phyloP scores from a whole-genome alignment of 225 moss, liverwort and hornwort genomes.

The Thuidium tamariscinum region DNA sequence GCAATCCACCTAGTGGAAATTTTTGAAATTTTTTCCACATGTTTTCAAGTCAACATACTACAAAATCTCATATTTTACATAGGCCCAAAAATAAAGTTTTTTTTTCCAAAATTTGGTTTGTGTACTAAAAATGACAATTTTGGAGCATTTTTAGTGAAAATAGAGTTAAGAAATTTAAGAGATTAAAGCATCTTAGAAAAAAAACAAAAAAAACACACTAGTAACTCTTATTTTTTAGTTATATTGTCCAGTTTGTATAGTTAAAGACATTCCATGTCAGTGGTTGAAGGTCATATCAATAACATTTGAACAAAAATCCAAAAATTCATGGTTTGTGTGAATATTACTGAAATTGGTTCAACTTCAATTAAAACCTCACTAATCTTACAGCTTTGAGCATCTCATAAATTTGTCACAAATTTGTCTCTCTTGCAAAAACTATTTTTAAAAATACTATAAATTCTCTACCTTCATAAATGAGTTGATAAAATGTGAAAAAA shows the following conservation, averaged over 20 bases:
- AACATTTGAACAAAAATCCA: neutral
- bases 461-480: neutral
- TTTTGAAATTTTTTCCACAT: too few species aligned
- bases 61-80: too few species aligned
- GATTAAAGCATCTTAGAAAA: too few species aligned
- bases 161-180: too few species aligned
- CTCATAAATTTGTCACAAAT: neutral
- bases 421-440: fast-evolving
- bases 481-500: neutral
- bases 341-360: neutral
- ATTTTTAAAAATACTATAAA: neutral
- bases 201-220: neutral
- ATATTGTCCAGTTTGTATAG: fast-evolving
- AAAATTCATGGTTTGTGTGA: neutral
- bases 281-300: neutral
- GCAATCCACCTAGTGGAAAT: too few species aligned
- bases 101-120: too few species aligned
- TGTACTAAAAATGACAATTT: too few species aligned
- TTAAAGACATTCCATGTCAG: neutral
- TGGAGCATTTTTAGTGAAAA: too few species aligned
- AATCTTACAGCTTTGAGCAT: neutral
- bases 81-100: too few species aligned
- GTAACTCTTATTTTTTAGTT: neutral
- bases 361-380: neutral
- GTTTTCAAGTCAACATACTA: too few species aligned